Evolutionary conservation across 257 asterid genomes (phyloP).

Genomic region (Solanum virginianum): DNA sequence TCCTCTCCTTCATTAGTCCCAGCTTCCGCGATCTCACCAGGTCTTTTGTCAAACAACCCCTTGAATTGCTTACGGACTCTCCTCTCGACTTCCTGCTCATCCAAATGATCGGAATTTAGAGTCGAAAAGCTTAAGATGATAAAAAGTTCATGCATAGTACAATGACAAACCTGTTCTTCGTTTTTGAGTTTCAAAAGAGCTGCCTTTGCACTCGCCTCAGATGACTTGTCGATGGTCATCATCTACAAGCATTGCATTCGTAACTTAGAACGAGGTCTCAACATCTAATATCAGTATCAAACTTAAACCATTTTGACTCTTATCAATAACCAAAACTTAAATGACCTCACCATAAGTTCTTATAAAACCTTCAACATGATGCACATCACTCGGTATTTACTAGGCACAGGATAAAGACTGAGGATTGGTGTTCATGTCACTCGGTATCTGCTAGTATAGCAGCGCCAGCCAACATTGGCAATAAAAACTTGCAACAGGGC

Average conservation of each 20-base stretch:
- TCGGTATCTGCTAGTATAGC: background rate
- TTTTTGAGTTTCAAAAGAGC: slow-evolving; percentile 75
- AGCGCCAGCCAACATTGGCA: background rate
- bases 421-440: background rate
- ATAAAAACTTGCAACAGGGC: background rate
- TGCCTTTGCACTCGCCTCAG: slow-evolving; percentile 69
- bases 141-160: background rate
- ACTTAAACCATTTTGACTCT: background rate
- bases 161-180: slow-evolving; percentile 83
- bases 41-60: slow-evolving; percentile 94
- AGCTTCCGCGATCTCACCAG: slow-evolving; percentile 81
- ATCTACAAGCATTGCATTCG: slow-evolving; percentile 30
- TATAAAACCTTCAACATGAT: background rate
- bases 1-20: slow-evolving; percentile 21
- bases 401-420: background rate
- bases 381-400: background rate
- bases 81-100: slow-evolving; percentile 52
- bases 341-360: background rate
- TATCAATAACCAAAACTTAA: background rate
- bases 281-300: background rate
- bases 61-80: slow-evolving; percentile 69
- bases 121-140: background rate
- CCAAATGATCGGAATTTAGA: background rate
- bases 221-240: slow-evolving; percentile 69
- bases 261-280: background rate